A percentile compares a stretch with the other conserved stretches of the same genome.
Conservation (phyloP, 768 basidiomycete genomes). For the Tylopilus rubrobrunneus region DNA sequence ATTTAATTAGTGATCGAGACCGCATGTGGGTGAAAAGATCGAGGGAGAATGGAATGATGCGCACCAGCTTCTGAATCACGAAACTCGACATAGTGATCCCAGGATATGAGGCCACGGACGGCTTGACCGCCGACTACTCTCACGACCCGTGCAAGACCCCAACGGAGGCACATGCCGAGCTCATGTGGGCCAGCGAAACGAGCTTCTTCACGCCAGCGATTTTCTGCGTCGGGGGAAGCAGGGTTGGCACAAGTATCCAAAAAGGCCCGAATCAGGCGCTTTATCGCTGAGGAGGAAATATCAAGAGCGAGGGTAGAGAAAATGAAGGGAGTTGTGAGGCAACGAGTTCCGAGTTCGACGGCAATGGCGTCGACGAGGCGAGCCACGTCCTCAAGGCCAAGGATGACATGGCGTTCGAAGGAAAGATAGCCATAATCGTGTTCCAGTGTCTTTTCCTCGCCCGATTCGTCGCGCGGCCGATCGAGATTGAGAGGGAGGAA, state of each 20-base stretch:
- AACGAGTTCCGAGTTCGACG: conserved; percentile 66
- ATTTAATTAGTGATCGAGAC: conserved; percentile 18
- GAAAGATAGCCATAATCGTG: conserved; percentile 72
- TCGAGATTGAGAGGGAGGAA: conserved; percentile 54
- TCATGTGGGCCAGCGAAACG: conserved; percentile 82
- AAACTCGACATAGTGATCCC: conserved; percentile 83
- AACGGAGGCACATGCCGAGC: conserved; percentile 87
- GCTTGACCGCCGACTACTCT: conserved; percentile 65
- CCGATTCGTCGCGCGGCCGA: conserved; percentile 37
- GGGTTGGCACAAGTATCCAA: conserved; percentile 52
- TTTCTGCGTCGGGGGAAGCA: conserved; percentile 40
- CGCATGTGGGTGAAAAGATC: conserved; percentile 24
- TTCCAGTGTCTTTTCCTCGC: conserved; percentile 37
- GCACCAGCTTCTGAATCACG: conserved; percentile 77
- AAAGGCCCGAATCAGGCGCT: conserved; percentile 76
- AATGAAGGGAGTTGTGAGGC: conserved; percentile 85
- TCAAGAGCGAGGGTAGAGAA: conserved; percentile 89
- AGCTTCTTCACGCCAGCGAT: conserved; percentile 75
- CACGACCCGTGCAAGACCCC: conserved; percentile 83
- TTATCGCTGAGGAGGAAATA: conserved; percentile 68
- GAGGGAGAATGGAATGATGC: conserved; percentile 29
- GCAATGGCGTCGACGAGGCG: conserved; percentile 69
- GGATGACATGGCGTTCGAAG: conserved; percentile 66
- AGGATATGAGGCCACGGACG: conserved; percentile 79
- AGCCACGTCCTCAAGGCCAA: conserved; percentile 70